Percentiles rank a stretch among this genome's conserved stretches.
Evolutionary conservation across 106 monocot genomes (phyloP).

Genomic region (Dioscorea dumetorum): DNA sequence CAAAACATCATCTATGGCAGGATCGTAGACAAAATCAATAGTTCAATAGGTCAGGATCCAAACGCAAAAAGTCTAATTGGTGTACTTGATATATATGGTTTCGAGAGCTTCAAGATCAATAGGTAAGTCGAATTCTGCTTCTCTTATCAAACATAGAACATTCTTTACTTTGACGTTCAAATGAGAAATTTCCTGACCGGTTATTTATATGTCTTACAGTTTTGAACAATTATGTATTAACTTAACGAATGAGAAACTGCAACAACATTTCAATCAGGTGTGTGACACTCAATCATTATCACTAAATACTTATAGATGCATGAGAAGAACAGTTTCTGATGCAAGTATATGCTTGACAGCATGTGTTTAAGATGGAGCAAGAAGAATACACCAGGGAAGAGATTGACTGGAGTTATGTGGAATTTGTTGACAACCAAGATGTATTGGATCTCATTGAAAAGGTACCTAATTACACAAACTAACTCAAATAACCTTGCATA

Average conservation of each 20-base stretch:
- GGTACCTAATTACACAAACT: slow-evolving; percentile 20
- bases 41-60: slow-evolving; percentile 91
- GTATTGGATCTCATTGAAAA: slow-evolving; percentile 97
- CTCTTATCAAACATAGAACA: background rate
- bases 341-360: slow-evolving; percentile 28
- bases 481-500: background rate
- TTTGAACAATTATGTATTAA: slow-evolving; percentile 96
- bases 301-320: background rate
- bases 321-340: background rate
- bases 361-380: slow-evolving; percentile 99
- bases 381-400: slow-evolving; percentile 95
- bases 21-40: slow-evolving; percentile 96
- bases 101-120: slow-evolving; percentile 95
- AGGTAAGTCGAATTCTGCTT: slow-evolving; percentile 37
- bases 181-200: background rate
- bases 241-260: slow-evolving; percentile 90
- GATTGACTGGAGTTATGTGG: slow-evolving; percentile 96
- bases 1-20: slow-evolving; percentile 22
- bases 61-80: slow-evolving; percentile 73
- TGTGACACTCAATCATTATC: background rate
- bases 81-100: slow-evolving; percentile 97
- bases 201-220: slow-evolving; percentile 30
- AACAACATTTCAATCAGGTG: slow-evolving; percentile 98
- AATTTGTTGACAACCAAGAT: slow-evolving; percentile 97
- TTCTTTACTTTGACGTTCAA: no score